Conservation (phyloP, 2,329 filamentous ascomycete genomes). For the Leptosphaerulina australis region DNA sequence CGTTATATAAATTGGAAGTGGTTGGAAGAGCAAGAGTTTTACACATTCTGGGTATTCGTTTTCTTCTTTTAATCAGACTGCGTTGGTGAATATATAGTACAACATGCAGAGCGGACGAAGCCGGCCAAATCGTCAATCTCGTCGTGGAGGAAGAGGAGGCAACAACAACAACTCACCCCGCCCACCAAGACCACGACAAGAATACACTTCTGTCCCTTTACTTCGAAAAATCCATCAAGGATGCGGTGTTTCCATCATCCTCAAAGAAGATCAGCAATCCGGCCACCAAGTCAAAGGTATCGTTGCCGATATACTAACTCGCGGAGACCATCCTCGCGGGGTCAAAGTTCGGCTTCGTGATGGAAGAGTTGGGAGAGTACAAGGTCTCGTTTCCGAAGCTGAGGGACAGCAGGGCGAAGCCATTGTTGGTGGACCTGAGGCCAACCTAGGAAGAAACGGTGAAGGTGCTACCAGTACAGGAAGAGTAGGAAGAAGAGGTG, state of each 20-base stretch:
- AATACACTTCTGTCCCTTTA: conserved; percentile 31
- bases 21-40: neutral
- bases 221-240: conserved; percentile 59
- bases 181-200: conserved; percentile 12
- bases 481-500: conserved; percentile 20
- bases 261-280: conserved; percentile 77
- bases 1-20: neutral
- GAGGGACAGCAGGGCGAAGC: conserved; percentile 34
- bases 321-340: conserved; percentile 75
- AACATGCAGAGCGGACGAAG: conserved; percentile 28
- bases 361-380: conserved; percentile 75
- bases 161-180: conserved; percentile 9
- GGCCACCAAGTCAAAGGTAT: conserved; percentile 71
- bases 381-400: conserved; percentile 58
- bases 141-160: conserved; percentile 16
- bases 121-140: conserved; percentile 38
- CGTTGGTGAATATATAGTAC: neutral
- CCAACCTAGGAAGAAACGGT: conserved; percentile 36
- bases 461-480: conserved; percentile 18
- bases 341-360: conserved; percentile 78
- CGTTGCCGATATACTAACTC: conserved; percentile 71
- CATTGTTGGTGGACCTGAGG: conserved; percentile 32
- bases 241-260: conserved; percentile 71
- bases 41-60: too few species aligned
- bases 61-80: neutral